phyloP scores from a whole-genome alignment of 192 early-diverging fungal species.

The Mortierella antarctica region DNA sequence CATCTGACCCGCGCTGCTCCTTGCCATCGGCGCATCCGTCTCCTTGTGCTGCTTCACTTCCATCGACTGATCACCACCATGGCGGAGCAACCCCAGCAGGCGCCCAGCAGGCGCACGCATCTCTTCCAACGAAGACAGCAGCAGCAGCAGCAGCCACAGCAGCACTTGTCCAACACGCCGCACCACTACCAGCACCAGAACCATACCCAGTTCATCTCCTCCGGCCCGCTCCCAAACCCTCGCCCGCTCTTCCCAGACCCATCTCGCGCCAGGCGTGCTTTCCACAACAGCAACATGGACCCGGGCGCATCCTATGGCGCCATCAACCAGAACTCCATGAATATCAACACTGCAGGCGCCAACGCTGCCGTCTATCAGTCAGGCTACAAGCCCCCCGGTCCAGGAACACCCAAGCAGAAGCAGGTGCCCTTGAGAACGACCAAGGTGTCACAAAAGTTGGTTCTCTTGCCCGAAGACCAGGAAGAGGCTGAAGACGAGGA shows the following conservation, averaged over 20 bases:
- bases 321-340: conserved; percentile 31
- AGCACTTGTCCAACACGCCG: conserved; percentile 7
- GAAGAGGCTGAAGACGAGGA: conserved; percentile 38
- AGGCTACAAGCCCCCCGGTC: conserved; percentile 22
- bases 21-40: not conserved
- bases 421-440: conserved; percentile 82
- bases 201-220: conserved; percentile 49
- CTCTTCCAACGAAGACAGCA: conserved; percentile 9
- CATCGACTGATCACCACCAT: conserved; percentile 6
- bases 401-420: conserved; percentile 47
- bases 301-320: conserved; percentile 30
- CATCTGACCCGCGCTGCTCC: too few relatives aligned
- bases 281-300: conserved; percentile 13
- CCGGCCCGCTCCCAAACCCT: conserved; percentile 40
- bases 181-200: conserved; percentile 38
- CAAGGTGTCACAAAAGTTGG: conserved; percentile 91
- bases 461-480: conserved; percentile 75
- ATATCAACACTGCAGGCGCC: conserved; percentile 35
- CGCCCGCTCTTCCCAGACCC: conserved; percentile 45
- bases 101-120: conserved; percentile 12
- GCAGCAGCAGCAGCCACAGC: conserved; percentile 9
- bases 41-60: not conserved
- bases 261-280: conserved; percentile 26
- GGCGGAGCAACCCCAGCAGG: conserved; percentile 11
- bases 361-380: conserved; percentile 18